Base-by-base conservation (phyloP, 176 grass and related monocot genomes). In the Oryza glaberrima region DNA sequence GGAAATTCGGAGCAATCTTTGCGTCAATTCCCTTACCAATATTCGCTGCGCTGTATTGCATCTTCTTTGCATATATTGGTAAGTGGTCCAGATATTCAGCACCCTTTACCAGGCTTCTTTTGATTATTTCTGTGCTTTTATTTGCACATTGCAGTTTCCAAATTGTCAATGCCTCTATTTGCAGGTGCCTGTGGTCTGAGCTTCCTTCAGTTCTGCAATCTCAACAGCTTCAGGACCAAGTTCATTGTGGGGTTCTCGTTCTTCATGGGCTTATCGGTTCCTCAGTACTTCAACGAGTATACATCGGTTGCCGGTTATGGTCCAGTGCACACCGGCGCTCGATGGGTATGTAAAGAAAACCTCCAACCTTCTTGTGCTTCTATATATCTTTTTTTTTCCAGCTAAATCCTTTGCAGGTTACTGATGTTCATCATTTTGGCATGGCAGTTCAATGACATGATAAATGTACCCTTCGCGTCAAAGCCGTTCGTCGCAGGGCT, bases 191-290 rank as follows among this genome's bases (percentile, higher is more conserved):
- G 71, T 52, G 90, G 90, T 32, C 83, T 92, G 22, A 82, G 86
- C 76, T 88, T 88, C 73, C 90, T 92, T 58, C 90, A 92, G 71
- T 92, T 92, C 79, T 92, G 90, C 86, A 92, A 92, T 76, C 86
- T 92, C 64, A 92, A 92, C 79, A 92, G 90, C 79, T 92, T 92
- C 74, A 85, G 90, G 69, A 92, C 90, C 23, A 92, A 92, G 69
- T 92, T 92, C 86, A 88, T 92, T 5, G 6, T 92, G 38, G 90
- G 90, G 30, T 92, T 92, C 86, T 92, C 90, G 2, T 22, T 92
- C 8, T 92, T 92, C 69, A 75, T 92, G 90, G 86, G 90, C 22
- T 13, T 92, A 19, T 92, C 90, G 15, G 79, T 92, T 54, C 86
- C 90, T 61, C 90, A 88, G 22, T 92, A 92, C 74, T 92, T 88